phyloP scores from a whole-genome alignment of 2,329 filamentous ascomycete species.

The Fonsecaea monophora region DNA sequence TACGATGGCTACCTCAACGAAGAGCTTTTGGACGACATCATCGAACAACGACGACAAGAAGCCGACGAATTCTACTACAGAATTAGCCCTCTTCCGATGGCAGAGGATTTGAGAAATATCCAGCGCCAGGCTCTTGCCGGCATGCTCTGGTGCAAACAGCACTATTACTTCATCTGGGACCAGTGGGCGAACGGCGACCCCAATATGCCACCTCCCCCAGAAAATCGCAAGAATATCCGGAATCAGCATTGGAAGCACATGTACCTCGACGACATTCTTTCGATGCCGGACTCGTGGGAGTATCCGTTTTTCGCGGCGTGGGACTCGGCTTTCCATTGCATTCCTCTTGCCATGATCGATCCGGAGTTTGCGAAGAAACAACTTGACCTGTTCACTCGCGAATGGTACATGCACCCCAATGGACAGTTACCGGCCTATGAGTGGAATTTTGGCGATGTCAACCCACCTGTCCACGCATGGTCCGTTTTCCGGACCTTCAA shows the following conservation, averaged over 20 bases:
- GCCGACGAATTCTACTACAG: slow-evolving; percentile 96
- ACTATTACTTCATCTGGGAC: slow-evolving; percentile 96
- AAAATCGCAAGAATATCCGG: slow-evolving; percentile 77
- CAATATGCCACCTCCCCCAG: slow-evolving; percentile 82
- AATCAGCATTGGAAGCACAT: slow-evolving; percentile 94
- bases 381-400: slow-evolving; percentile 90
- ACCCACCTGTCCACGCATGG: slow-evolving; percentile 96
- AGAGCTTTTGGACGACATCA: slow-evolving; percentile 87
- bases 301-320: slow-evolving; percentile 98
- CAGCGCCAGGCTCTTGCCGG: slow-evolving; percentile 93
- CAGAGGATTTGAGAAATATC: slow-evolving; percentile 91
- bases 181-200: slow-evolving; percentile 97
- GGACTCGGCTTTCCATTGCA: slow-evolving; percentile 97
- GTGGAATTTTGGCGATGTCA: slow-evolving; percentile 98
- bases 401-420: slow-evolving; percentile 99
- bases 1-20: slow-evolving; percentile 84
- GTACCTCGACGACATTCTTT: slow-evolving; percentile 91
- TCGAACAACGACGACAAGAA: slow-evolving; percentile 84
- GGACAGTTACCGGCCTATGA: slow-evolving; percentile 92
- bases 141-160: slow-evolving; percentile 99
- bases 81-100: slow-evolving; percentile 90
- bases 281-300: slow-evolving; percentile 98
- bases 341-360: slow-evolving; percentile 94
- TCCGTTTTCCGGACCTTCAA: slow-evolving; percentile 95
- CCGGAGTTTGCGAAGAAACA: slow-evolving; percentile 98